These are phyloP conservation scores for Syzygium malaccense DNA, from an alignment of 441 rosid species.

Conservation along the genomic window DNA sequence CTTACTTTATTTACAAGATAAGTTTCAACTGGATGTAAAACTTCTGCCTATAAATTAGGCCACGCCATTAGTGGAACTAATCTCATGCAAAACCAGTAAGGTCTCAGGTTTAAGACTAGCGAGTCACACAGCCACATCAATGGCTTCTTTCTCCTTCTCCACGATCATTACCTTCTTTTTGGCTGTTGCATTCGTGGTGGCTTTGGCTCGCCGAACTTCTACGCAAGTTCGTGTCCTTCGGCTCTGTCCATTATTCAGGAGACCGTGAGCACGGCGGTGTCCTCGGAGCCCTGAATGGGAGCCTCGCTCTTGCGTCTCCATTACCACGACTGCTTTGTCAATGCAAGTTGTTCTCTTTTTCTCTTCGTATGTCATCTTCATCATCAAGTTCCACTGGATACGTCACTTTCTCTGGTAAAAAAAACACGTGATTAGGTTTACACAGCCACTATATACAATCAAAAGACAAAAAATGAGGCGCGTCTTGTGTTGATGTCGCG, in stretches of 20 bases:
- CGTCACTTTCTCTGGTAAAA: not conserved
- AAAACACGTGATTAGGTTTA: too few species aligned
- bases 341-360: not conserved
- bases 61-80: not conserved
- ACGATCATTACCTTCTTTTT: not conserved
- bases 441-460: too few species aligned
- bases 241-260: conserved; percentile 1
- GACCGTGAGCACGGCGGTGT: not conserved
- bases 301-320: not conserved
- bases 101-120: not conserved
- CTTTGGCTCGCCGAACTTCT: not conserved
- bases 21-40: not conserved
- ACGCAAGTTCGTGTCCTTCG: not conserved
- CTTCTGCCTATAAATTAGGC: not conserved
- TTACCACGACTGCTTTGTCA: not conserved
- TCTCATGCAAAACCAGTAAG: not conserved
- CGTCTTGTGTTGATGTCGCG: too few species aligned
- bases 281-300: not conserved
- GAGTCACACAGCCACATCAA: not conserved
- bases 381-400: not conserved
- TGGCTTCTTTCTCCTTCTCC: not conserved
- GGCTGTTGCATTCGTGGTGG: not conserved
- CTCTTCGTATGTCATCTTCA: not conserved
- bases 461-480: too few species aligned
- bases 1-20: not conserved